Percentiles rank a stretch among this genome's conserved stretches.
These are phyloP conservation scores for Neostapfia colusana DNA, from an alignment of 176 grass and related monocot genomes.

Conservation along the genomic window DNA sequence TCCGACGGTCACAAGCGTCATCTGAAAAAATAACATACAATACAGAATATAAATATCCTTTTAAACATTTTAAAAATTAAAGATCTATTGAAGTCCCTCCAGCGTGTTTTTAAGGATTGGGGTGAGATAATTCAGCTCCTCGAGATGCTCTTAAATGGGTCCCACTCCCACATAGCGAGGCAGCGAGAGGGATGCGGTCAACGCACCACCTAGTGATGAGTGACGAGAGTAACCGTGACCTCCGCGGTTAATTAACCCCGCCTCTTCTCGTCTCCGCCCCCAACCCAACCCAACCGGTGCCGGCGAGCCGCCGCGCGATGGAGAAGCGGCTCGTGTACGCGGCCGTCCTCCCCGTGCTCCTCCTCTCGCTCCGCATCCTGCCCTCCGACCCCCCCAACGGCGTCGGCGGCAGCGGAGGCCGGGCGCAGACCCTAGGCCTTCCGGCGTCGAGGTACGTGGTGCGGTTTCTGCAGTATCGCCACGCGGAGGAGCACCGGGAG, in stretches of 20 bases:
- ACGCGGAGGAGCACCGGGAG: constrained; percentile 54
- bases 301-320: constrained; percentile 37
- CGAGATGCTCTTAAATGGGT: too few relatives aligned
- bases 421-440: constrained; percentile 11
- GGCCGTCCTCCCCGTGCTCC: constrained; percentile 41
- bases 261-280: not conserved
- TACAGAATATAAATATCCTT: too few relatives aligned
- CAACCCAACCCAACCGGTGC: not conserved
- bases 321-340: constrained; percentile 40
- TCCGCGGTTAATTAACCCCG: constrained; percentile 20
- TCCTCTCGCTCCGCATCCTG: constrained; percentile 44
- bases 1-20: too few relatives aligned
- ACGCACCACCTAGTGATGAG: not conserved
- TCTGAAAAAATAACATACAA: too few relatives aligned
- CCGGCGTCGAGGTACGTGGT: constrained; percentile 60
- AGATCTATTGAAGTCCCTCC: too few relatives aligned
- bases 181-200: not conserved
- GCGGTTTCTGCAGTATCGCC: constrained; percentile 69
- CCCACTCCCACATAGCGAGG: not conserved
- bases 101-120: too few relatives aligned
- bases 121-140: too few relatives aligned
- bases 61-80: too few relatives aligned
- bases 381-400: constrained; percentile 12
- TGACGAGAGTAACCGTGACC: constrained; percentile 12
- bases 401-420: not conserved